These are phyloP conservation scores for Monosporascus sp. DNA, from an alignment of 2,329 filamentous ascomycete genomes.

Conservation along the genomic window DNA sequence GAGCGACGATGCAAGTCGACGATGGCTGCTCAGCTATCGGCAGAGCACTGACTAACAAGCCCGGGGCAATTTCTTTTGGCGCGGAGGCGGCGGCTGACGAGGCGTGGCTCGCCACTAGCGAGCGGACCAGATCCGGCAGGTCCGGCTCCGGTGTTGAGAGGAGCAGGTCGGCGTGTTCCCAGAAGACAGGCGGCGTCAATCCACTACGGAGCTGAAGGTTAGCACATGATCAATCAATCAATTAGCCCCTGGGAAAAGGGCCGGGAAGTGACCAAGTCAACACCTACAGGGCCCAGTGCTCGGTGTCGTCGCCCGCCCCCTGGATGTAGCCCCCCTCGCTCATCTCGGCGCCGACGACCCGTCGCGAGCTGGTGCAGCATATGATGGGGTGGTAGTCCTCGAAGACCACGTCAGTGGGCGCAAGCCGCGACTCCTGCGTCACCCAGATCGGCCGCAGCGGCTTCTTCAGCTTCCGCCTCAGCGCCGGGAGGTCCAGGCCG, in stretches of 20 bases:
- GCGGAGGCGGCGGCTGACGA: conserved; percentile 1
- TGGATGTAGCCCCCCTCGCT: conserved; percentile 79
- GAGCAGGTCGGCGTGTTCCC: conserved; percentile 60
- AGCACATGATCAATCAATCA: neutral
- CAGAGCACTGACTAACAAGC: conserved; percentile 22
- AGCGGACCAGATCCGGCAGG: conserved; percentile 43
- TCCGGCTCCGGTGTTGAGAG: conserved; percentile 62
- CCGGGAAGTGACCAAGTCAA: neutral
- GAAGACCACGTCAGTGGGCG: conserved; percentile 37
- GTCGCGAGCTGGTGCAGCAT: conserved; percentile 77
- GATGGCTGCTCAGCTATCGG: conserved; percentile 7
- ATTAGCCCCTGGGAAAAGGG: neutral
- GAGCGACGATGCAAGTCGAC: conserved; percentile 34
- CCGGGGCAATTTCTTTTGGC: conserved; percentile 29
- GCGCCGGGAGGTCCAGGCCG: conserved; percentile 49
- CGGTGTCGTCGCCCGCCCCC: conserved; percentile 89
- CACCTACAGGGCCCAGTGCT: conserved; percentile 69
- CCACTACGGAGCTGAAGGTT: conserved; percentile 33
- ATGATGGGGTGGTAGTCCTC: conserved; percentile 66
- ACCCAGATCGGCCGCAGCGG: conserved; percentile 78
- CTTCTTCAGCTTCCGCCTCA: conserved; percentile 56
- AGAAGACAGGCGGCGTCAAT: conserved; percentile 74
- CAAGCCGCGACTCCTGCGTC: conserved; percentile 58
- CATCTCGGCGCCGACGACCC: conserved; percentile 63
- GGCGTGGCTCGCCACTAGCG: conserved; percentile 22